Conservation (phyloP, 176 grass and related monocot species). For the Paspalum notatum region DNA sequence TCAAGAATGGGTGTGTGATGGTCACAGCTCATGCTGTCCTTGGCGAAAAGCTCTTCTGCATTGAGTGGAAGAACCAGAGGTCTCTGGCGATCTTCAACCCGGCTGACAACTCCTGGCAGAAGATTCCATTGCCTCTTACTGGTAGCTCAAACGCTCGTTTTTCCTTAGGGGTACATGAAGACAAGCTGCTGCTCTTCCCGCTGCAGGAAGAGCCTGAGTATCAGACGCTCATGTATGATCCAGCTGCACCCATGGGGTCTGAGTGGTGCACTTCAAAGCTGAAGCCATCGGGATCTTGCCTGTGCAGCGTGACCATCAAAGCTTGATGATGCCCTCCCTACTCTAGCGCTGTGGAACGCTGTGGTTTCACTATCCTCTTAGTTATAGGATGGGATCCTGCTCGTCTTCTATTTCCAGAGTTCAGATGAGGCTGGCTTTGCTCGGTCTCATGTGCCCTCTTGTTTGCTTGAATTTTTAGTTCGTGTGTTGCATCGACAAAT, state of each 20-base stretch:
- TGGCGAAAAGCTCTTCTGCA: conserved; percentile 71
- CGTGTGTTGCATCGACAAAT: background rate
- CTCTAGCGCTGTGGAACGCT: background rate
- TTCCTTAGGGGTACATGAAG: conserved; percentile 63
- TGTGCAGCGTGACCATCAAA: conserved; percentile 82
- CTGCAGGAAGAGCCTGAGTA: conserved; percentile 63
- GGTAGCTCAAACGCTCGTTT: conserved; percentile 74
- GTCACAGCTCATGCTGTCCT: conserved; percentile 74
- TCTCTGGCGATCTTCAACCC: conserved; percentile 70
- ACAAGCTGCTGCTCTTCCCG: conserved; percentile 78
- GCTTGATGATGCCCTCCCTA: conserved; percentile 53
- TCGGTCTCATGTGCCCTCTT: background rate
- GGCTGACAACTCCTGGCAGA: conserved; percentile 67
- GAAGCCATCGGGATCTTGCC: conserved; percentile 61
- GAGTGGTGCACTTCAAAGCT: conserved; percentile 76
- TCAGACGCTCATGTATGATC: conserved; percentile 77
- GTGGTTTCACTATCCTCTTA: background rate
- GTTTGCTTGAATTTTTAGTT: background rate
- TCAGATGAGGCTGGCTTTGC: background rate
- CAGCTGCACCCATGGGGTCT: conserved; percentile 55
- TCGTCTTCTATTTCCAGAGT: conserved; percentile 8
- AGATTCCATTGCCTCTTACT: conserved; percentile 66
- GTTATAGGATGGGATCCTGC: background rate
- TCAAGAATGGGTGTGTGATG: conserved; percentile 94
- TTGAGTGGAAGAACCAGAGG: conserved; percentile 91